phyloP scores from a whole-genome alignment of 2,329 filamentous ascomycete genomes.

The Paecilomyces dactylethromorphus region DNA sequence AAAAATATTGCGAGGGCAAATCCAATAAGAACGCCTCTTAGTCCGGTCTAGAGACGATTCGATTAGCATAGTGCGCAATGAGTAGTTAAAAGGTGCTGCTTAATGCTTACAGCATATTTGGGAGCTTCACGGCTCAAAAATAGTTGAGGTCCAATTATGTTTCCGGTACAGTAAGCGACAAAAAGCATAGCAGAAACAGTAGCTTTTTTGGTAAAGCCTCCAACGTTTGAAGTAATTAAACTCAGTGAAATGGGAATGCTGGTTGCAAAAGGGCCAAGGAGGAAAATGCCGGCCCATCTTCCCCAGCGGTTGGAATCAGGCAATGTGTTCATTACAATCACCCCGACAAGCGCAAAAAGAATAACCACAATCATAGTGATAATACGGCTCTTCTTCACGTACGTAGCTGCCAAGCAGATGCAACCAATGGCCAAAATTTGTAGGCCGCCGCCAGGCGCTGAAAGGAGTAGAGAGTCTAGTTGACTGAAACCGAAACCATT shows the following conservation, averaged over 20 bases:
- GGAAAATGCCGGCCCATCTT: constrained; percentile 12
- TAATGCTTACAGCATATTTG: constrained; percentile 14
- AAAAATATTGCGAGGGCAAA: background rate
- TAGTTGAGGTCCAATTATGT: constrained; percentile 40
- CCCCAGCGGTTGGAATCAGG: constrained; percentile 2
- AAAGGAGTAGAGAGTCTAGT: constrained; percentile 36
- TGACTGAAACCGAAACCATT: constrained; percentile 27
- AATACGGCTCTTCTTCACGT: background rate
- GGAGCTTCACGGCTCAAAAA: constrained; percentile 38
- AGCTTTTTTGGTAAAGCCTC: constrained; percentile 44
- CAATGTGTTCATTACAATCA: background rate
- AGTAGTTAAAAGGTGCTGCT: background rate
- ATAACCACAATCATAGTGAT: background rate
- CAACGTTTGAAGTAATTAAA: constrained; percentile 41
- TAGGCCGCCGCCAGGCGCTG: constrained; percentile 35
- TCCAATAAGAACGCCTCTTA: background rate
- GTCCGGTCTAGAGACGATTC: background rate
- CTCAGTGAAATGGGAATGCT: constrained; percentile 32
- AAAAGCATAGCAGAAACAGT: constrained; percentile 41
- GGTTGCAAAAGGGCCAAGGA: constrained; percentile 30
- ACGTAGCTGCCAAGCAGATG: background rate
- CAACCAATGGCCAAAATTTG: constrained; percentile 3
- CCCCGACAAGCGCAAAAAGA: background rate
- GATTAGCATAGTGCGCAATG: too few relatives aligned
- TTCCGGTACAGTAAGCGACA: constrained; percentile 37